phyloP scores from a whole-genome alignment of 2,329 filamentous ascomycete species.

The Helminthosporium solani region DNA sequence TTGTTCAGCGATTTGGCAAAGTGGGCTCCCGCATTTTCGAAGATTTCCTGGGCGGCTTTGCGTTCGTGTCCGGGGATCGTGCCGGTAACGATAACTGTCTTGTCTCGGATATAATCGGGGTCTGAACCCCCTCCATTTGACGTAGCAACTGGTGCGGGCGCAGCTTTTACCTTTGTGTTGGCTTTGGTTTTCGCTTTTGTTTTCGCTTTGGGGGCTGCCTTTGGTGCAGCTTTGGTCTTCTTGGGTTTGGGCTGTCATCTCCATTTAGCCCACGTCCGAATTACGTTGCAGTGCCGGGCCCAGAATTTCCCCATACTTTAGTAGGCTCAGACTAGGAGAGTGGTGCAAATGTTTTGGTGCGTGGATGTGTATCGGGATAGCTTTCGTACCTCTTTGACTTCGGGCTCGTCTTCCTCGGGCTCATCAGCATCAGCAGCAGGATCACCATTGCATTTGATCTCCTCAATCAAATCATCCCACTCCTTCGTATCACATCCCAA shows the following conservation, averaged over 20 bases:
- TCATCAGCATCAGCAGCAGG: constrained; percentile 10
- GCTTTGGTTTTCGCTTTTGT: constrained; percentile 18
- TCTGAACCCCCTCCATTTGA: constrained; percentile 7
- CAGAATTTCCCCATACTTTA: too few species aligned
- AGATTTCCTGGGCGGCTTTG: constrained; percentile 14
- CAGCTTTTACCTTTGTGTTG: constrained; percentile 17
- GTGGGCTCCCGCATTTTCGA: constrained; percentile 17
- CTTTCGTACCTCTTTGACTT: constrained; percentile 13
- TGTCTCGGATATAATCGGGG: constrained; percentile 9
- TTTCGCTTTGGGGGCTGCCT: constrained; percentile 4
- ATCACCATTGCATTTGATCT: constrained; percentile 20
- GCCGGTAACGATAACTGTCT: constrained; percentile 20
- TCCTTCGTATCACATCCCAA: constrained; percentile 82
- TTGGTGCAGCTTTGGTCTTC: constrained; percentile 9
- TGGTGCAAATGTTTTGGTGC: too few species aligned
- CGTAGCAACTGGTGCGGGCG: constrained; percentile 12
- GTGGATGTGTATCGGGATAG: too few species aligned
- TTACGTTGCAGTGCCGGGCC: too few species aligned
- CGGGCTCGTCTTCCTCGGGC: constrained; percentile 18
- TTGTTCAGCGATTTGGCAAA: constrained; percentile 23
- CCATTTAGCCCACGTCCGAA: neutral
- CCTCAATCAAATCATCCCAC: constrained; percentile 71
- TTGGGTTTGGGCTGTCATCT: constrained; percentile 11
- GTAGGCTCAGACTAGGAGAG: too few species aligned
- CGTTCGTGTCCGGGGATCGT: constrained; percentile 17